These are phyloP conservation scores for Kurtzmaniella natalensis DNA, from an alignment of 1,139 yeast genomes.

Conservation along the genomic window DNA sequence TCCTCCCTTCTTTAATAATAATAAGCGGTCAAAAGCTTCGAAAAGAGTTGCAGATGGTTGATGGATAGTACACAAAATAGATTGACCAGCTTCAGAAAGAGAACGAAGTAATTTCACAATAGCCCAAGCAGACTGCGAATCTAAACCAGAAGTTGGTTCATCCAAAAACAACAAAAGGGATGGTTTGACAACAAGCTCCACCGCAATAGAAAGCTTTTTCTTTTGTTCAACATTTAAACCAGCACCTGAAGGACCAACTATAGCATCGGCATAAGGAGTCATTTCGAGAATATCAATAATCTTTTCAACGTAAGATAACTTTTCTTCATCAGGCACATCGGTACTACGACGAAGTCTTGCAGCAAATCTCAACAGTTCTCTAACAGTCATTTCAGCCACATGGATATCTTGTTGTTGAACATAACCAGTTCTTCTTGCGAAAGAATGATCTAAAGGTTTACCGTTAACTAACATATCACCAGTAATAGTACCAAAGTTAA, in stretches of 20 bases:
- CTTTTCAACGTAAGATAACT: slow-evolving; percentile 55
- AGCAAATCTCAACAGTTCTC: slow-evolving; percentile 58
- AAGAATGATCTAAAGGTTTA: slow-evolving; percentile 44
- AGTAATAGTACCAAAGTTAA: slow-evolving; percentile 54
- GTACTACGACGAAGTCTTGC: slow-evolving; percentile 57
- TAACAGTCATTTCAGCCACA: slow-evolving; percentile 52
- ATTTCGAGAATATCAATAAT: slow-evolving; percentile 53
- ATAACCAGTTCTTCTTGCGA: slow-evolving; percentile 60
- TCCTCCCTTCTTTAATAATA: slow-evolving; percentile 73
- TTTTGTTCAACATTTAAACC: slow-evolving; percentile 67
- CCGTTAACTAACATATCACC: slow-evolving; percentile 67
- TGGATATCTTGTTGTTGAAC: slow-evolving; percentile 66
- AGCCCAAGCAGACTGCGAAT: slow-evolving; percentile 91
- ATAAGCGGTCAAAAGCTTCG: slow-evolving; percentile 72
- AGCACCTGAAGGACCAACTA: slow-evolving; percentile 52
- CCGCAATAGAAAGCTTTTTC: slow-evolving; percentile 68
- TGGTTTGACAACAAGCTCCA: slow-evolving; percentile 86
- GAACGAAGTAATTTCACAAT: slow-evolving; percentile 72
- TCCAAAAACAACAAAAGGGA: slow-evolving; percentile 75
- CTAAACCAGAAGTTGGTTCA: slow-evolving; percentile 92
- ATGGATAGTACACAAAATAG: slow-evolving; percentile 78
- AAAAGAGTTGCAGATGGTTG: slow-evolving; percentile 78
- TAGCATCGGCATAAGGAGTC: slow-evolving; percentile 59
- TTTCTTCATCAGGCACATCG: slow-evolving; percentile 25
- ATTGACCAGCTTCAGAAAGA: slow-evolving; percentile 75